Evolutionary conservation across 805 yeast genomes (phyloP).

Genomic region (Lipomyces lipofer): DNA sequence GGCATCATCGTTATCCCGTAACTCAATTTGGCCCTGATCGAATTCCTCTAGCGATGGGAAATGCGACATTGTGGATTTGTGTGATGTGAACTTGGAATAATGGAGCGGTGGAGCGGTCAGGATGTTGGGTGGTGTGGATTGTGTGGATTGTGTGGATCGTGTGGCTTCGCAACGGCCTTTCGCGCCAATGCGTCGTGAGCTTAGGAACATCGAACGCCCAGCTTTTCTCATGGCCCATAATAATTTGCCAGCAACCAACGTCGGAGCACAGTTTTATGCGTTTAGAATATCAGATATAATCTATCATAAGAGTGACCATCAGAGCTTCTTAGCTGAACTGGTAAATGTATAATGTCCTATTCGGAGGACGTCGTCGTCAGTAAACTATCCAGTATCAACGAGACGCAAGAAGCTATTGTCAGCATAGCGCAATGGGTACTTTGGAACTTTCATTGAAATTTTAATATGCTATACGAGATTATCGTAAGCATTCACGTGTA

Average conservation of each 20-base stretch:
- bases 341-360: slow-evolving; percentile 45
- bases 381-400: slow-evolving; percentile 46
- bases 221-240: too few relatives aligned
- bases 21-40: slow-evolving; percentile 38
- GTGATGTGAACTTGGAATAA: background rate
- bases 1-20: slow-evolving; percentile 43
- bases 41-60: slow-evolving; percentile 44
- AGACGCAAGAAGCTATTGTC: slow-evolving; percentile 71
- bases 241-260: too few relatives aligned
- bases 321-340: too few relatives aligned
- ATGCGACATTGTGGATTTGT: slow-evolving; percentile 34
- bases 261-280: too few relatives aligned
- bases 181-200: too few relatives aligned
- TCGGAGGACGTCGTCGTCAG: slow-evolving; percentile 50
- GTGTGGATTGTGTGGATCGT: too few relatives aligned
- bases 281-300: too few relatives aligned
- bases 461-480: background rate
- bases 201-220: too few relatives aligned
- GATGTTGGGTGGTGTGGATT: too few relatives aligned
- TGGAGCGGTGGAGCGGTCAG: too few relatives aligned
- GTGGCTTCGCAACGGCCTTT: too few relatives aligned
- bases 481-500: background rate
- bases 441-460: slow-evolving; percentile 27
- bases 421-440: slow-evolving; percentile 70
- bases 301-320: too few relatives aligned